Base-by-base conservation (phyloP, 2,329 filamentous ascomycete species). In the Ceratocystis lukuohia region DNA sequence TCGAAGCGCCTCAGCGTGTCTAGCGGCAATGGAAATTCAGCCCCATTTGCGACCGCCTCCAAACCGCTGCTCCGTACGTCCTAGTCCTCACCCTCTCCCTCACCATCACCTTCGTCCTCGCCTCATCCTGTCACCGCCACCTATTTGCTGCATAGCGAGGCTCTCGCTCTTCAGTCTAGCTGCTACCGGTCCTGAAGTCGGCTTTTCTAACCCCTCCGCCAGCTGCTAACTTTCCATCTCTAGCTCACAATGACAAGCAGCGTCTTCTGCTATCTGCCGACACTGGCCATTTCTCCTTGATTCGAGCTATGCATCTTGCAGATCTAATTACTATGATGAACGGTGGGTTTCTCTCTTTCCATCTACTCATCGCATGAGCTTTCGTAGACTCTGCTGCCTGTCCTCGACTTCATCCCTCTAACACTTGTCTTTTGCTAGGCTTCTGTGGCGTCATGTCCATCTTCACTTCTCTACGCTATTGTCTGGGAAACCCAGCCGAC, bases 381-480 rank as follows among this genome's bases (percentile, higher is more conserved):
- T 12, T 8, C 12, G 45, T 5, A 12, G 22, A 33, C 20, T 44
- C 59, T 20, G 33, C 28, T n/a, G 33, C 22, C 12, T 10, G 25
- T 25, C 61, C 12, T n/a, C 37, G 20, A 10, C n/a, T 45, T 62
- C 44, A 4, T 15, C 45, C 25, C 17, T 28, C 44, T 62, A 33
- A 64, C 45, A 44, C 28, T 46, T 12, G 50, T 61, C 30, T 22
- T 46, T n/a, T 48, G 22, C 15, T 67, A 73, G 88, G 89, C 70
- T 88, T 91, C 76, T 94, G 90, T 77, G 90, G 90, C 70, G 85
- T 96, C 75, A 93, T 96, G 88, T 96, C 93, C 74, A 84, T 99
- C 74, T 92, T 97, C 78, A 92, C 91, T 59, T 96, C 91, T 28
- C 84, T 99, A 78, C 89, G 91, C 71, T 97, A 97, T 81, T 94